Conservation (phyloP, 768 basidiomycete genomes). For the Podaxis sp. region DNA sequence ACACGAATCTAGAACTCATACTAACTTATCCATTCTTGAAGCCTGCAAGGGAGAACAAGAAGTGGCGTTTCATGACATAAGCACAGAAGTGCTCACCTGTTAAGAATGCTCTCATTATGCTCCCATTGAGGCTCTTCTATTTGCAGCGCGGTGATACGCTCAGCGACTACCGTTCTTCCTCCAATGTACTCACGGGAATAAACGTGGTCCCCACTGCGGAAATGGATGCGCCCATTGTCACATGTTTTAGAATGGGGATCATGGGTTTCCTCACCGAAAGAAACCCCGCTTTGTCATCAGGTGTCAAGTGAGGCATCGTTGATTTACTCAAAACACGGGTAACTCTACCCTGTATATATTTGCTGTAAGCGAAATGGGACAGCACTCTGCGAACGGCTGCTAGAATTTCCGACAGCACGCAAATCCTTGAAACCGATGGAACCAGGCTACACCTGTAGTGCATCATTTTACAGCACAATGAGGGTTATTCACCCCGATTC, state of each 20-base stretch:
- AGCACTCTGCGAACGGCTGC: background rate
- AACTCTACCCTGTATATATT: background rate
- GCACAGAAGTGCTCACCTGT: background rate
- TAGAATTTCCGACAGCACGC: background rate
- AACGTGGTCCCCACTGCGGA: conserved; percentile 30
- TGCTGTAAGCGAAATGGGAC: background rate
- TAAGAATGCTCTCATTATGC: background rate
- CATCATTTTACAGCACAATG: background rate
- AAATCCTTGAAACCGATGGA: background rate
- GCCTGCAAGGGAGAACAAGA: background rate
- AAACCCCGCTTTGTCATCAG: background rate
- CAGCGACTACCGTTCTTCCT: conserved; percentile 16
- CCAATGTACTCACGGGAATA: conserved; percentile 7
- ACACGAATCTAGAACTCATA: conserved; percentile 1
- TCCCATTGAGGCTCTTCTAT: conserved; percentile 3
- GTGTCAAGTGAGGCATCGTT: background rate
- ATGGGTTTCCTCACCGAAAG: conserved; percentile 19
- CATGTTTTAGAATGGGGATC: conserved; percentile 24
- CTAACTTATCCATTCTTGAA: conserved; percentile 4
- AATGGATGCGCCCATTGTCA: conserved; percentile 35
- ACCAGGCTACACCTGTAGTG: background rate
- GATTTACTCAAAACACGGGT: background rate
- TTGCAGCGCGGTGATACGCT: conserved; percentile 21
- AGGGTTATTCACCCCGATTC: background rate
- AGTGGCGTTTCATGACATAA: conserved; percentile 12